A percentile compares a stretch with the other conserved stretches of the same genome.
phyloP scores from a whole-genome alignment of 1,139 yeast species.

The Hyphopichia fennica region DNA sequence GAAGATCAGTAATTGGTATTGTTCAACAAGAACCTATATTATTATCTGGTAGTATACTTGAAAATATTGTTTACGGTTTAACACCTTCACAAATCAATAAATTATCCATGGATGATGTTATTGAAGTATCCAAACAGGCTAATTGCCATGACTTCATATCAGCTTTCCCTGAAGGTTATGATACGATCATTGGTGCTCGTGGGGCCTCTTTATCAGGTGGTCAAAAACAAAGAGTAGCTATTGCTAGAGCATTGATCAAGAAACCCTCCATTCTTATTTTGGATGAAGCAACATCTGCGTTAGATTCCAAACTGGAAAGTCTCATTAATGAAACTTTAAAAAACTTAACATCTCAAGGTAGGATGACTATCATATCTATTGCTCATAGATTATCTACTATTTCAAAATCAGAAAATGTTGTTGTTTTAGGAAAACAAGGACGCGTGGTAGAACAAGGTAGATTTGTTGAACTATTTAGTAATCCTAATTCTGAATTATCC shows the following conservation, averaged over 20 bases:
- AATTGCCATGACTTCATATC: slow-evolving; percentile 56
- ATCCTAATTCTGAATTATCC: slow-evolving; percentile 45
- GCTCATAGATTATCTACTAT: slow-evolving; percentile 91
- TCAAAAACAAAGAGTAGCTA: slow-evolving; percentile 85
- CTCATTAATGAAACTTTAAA: slow-evolving; percentile 61
- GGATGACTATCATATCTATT: slow-evolving; percentile 83
- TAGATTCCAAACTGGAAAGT: slow-evolving; percentile 72
- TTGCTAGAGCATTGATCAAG: slow-evolving; percentile 76
- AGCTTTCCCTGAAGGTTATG: slow-evolving; percentile 53
- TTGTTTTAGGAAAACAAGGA: slow-evolving; percentile 52
- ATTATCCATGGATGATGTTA: slow-evolving; percentile 42
- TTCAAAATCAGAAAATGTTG: slow-evolving; percentile 52
- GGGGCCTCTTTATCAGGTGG: slow-evolving; percentile 77
- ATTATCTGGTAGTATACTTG: slow-evolving; percentile 75
- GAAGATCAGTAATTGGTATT: slow-evolving; percentile 69
- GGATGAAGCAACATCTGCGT: slow-evolving; percentile 81
- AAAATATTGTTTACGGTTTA: slow-evolving; percentile 77
- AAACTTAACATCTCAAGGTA: slow-evolving; percentile 53
- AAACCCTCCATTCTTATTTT: slow-evolving; percentile 61
- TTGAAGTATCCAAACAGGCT: slow-evolving; percentile 48
- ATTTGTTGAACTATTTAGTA: slow-evolving; percentile 43
- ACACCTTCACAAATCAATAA: slow-evolving; percentile 49
- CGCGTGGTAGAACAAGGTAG: slow-evolving; percentile 44
- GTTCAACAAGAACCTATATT: slow-evolving; percentile 90
- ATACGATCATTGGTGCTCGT: slow-evolving; percentile 53